Conservation (phyloP, 176 grass and related monocot genomes). For the Otatea glauca region DNA sequence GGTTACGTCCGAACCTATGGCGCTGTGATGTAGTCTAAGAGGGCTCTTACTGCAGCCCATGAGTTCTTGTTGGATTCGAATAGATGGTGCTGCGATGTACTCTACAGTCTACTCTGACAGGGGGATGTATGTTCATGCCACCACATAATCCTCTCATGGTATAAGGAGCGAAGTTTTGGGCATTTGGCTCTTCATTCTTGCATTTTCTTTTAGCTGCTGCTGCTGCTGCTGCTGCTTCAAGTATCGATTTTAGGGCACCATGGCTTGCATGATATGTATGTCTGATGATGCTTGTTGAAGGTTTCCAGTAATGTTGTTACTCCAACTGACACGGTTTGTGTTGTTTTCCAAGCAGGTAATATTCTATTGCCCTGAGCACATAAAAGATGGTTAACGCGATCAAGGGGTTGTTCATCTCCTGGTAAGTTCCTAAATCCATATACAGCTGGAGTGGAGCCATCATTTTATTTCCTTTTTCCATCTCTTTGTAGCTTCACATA, state of each 20-base stretch:
- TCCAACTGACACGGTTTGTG: not conserved
- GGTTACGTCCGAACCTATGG: too few relatives aligned
- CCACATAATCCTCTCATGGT: not conserved
- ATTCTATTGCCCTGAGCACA: not conserved
- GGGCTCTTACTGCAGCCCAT: too few relatives aligned
- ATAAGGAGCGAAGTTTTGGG: not conserved
- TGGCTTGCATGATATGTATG: not conserved
- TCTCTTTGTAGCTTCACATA: not conserved
- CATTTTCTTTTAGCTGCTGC: not conserved
- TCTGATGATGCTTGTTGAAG: not conserved
- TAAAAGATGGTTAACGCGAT: conserved; percentile 85
- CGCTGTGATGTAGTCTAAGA: too few relatives aligned
- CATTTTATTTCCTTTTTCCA: not conserved
- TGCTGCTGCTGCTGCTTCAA: not conserved
- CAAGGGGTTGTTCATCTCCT: conserved; percentile 93
- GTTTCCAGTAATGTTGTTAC: not conserved
- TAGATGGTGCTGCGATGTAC: too few relatives aligned
- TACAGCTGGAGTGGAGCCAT: not conserved
- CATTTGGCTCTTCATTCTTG: not conserved
- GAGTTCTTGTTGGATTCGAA: too few relatives aligned
- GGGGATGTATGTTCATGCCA: not conserved
- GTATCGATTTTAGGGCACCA: not conserved
- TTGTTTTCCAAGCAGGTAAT: not conserved
- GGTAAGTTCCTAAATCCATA: conserved; percentile 44
- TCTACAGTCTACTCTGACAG: too few relatives aligned